A percentile compares a stretch with the other conserved stretches of the same genome.
Evolutionary conservation across 2,329 filamentous ascomycete species (phyloP).

Genomic region (Fusarium chaquense): DNA sequence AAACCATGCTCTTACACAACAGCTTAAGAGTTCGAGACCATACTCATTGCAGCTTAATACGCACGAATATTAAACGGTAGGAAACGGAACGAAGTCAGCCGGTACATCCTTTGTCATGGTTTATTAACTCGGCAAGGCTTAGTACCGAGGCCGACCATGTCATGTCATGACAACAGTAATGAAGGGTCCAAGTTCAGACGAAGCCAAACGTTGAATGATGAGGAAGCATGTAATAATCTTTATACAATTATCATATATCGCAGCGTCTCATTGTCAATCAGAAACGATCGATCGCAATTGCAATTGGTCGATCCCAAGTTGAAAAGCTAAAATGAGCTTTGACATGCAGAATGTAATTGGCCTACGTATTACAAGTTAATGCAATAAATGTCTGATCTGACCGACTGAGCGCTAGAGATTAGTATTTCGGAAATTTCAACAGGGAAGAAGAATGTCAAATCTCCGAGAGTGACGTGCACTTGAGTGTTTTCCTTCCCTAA

Average conservation of each 20-base stretch:
- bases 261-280: constrained; percentile 5
- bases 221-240: neutral
- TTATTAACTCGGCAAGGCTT: constrained; percentile 2
- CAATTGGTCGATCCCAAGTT: constrained; percentile 24
- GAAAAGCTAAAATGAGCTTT: constrained; percentile 23
- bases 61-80: neutral
- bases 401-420: constrained; percentile 29
- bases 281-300: constrained; percentile 9
- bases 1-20: constrained; percentile 14
- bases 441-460: constrained; percentile 43
- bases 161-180: neutral
- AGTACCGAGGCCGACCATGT: constrained; percentile 1
- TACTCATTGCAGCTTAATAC: neutral
- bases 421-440: constrained; percentile 39
- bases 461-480: constrained; percentile 39
- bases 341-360: constrained; percentile 35
- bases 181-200: neutral
- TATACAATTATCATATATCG: neutral
- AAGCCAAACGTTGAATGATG: neutral
- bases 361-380: neutral
- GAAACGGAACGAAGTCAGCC: neutral
- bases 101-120: neutral
- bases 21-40: neutral
- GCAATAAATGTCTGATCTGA: constrained; percentile 26
- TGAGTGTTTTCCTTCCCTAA: neutral